phyloP scores from a whole-genome alignment of 2,329 filamentous ascomycete genomes.

The Colletotrichum sublineola region DNA sequence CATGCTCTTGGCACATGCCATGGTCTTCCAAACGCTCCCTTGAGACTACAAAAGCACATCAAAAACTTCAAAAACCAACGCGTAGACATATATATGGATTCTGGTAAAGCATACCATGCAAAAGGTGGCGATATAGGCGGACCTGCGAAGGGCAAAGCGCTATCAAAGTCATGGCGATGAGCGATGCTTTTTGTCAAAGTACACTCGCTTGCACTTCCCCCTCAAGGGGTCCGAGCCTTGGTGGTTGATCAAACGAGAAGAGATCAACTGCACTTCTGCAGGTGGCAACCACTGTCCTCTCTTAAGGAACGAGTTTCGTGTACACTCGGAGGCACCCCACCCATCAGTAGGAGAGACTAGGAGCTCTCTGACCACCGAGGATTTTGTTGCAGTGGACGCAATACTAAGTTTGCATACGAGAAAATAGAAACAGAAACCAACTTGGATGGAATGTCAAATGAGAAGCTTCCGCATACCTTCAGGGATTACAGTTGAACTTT shows the following conservation, averaged over 20 bases:
- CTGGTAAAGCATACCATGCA: background rate
- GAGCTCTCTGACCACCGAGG: background rate
- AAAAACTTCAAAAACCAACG: too few species aligned
- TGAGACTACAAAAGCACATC: background rate
- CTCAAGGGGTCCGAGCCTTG: too few species aligned
- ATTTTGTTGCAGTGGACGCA: background rate
- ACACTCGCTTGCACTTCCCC: background rate
- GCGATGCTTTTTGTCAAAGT: background rate
- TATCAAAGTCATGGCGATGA: background rate
- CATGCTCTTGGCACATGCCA: background rate
- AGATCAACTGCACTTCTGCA: background rate
- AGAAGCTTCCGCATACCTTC: background rate
- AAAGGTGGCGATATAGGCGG: too few species aligned
- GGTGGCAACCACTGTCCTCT: background rate
- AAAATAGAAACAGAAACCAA: too few species aligned
- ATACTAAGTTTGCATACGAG: background rate
- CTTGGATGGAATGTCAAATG: background rate
- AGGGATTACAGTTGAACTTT: too few species aligned
- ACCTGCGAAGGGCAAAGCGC: background rate
- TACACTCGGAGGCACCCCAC: background rate
- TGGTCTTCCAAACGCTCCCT: background rate
- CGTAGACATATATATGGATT: background rate
- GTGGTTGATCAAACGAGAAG: background rate
- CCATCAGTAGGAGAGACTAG: too few species aligned
- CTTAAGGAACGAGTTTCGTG: background rate